Percentiles rank a stretch among this genome's conserved stretches.
Conservation (phyloP, 345 rosid species). For the Litchi chinensis region DNA sequence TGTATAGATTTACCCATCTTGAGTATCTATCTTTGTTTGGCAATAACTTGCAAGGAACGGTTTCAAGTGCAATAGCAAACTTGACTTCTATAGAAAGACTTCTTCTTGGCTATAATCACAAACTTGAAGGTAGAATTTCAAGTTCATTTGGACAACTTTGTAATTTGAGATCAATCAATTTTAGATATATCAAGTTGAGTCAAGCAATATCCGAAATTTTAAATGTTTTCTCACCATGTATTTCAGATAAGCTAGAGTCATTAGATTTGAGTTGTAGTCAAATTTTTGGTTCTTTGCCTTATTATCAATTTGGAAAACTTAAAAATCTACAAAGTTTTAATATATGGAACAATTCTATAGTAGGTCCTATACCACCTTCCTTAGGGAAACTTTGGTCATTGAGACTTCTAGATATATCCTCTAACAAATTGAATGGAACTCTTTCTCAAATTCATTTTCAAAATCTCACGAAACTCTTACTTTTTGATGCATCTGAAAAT, state of each 20-base stretch:
- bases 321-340: not conserved
- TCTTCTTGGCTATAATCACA: not conserved
- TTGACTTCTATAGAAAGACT: conserved; percentile 16
- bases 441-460: conserved; percentile 25
- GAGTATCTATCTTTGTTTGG: too few relatives aligned
- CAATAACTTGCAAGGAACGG: too few relatives aligned
- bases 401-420: not conserved
- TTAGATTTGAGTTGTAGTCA: not conserved
- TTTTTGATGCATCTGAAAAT: conserved; percentile 24
- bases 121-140: not conserved
- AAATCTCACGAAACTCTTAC: conserved; percentile 22
- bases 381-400: not conserved
- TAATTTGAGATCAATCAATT: not conserved
- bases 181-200: not conserved
- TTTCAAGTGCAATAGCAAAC: conserved; percentile 10
- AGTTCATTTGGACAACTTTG: not conserved
- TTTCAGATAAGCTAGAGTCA: not conserved
- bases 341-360: not conserved
- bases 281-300: not conserved
- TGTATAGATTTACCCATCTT: too few relatives aligned
- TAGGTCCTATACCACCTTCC: not conserved
- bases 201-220: not conserved
- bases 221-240: not conserved
- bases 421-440: not conserved
- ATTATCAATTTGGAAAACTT: not conserved